Evolutionary conservation across 2,329 filamentous ascomycete genomes (phyloP), one percentile per base, ranked within the genome.

Genomic region (Alternaria consortialis): DNA sequence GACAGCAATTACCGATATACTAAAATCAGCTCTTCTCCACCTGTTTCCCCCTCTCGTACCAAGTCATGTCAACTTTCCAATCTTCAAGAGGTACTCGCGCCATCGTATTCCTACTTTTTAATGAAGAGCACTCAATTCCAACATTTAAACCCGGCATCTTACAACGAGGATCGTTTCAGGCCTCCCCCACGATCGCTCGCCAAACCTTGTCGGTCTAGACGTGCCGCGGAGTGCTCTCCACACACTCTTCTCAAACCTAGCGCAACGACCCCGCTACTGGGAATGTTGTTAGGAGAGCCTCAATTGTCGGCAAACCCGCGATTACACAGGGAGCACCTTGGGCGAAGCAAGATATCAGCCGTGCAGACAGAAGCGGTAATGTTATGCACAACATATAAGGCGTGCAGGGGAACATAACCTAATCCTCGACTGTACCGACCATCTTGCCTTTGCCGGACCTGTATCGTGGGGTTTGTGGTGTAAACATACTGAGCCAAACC

Each of bases 181-280:
- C 34, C 37, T 50, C 48, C 55, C 55, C 55, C 42, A 58, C 54
- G 42, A 53, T 53, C 23, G 36, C 48, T 50, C 48, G 58, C 54
- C 46, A 58, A 61, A 58, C 44, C 48, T 46, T 40, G 36, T 43
- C 37, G 40, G 39, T 42, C 46, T 12, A 50, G 43, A 46, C 36
- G 31, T 42, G 20, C 37, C 17, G 23, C 34, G 29, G 34, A 53
- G 32, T 23, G 27, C 42, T 27, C 31, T 51, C 58, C 36, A 47
- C 42, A 58, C 42, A 36, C 11, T 20, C 27, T 37, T n/a, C 51
- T 36, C 54, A 53, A 53, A 53, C 58, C 48, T 42, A 53, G 50
- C 34, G 42, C 23, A 15, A 36, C 17, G 11, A n/a, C 32, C 27
- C 46, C 39, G 9, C 37, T 15, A 32, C 27, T 44, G 27, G 40